phyloP scores from a whole-genome alignment of 2,329 filamentous ascomycete species.

The Coleophoma crateriformis region DNA sequence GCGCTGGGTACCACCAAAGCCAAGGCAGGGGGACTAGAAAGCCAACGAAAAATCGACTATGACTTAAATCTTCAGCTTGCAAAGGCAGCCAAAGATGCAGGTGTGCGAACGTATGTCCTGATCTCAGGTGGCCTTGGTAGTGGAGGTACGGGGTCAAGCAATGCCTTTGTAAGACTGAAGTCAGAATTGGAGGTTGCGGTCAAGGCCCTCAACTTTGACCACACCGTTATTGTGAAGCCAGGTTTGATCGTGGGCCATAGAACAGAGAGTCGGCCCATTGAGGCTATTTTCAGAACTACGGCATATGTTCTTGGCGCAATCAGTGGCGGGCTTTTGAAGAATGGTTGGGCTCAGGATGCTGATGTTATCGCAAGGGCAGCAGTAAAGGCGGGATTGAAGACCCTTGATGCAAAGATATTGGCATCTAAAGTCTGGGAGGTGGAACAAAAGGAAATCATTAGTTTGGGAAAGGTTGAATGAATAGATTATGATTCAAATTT shows the following conservation, averaged over 20 bases:
- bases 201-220: slow-evolving; percentile 66
- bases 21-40: slow-evolving; percentile 65
- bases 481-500: not conserved
- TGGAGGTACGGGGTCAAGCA: slow-evolving; percentile 39
- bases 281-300: slow-evolving; percentile 13
- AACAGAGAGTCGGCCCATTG: slow-evolving; percentile 59
- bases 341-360: slow-evolving; percentile 54
- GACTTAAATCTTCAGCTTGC: slow-evolving; percentile 77
- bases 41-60: slow-evolving; percentile 82
- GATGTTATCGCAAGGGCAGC: slow-evolving; percentile 49
- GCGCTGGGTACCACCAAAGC: slow-evolving; percentile 63
- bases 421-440: slow-evolving; percentile 37
- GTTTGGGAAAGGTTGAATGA: not conserved
- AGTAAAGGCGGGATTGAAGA: slow-evolving; percentile 36
- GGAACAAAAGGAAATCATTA: slow-evolving; percentile 38
- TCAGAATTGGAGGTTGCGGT: slow-evolving; percentile 75
- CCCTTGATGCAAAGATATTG: slow-evolving; percentile 27
- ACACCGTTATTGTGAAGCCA: slow-evolving; percentile 67
- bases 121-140: slow-evolving; percentile 28
- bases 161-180: slow-evolving; percentile 66
- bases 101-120: slow-evolving; percentile 54
- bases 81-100: slow-evolving; percentile 64
- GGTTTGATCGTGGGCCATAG: slow-evolving; percentile 54
- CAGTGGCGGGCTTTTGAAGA: slow-evolving; percentile 43
- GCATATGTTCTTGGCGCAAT: not conserved